Conservation (phyloP, 371 early-diverging fungal species). For the Zychaea mexicana region DNA sequence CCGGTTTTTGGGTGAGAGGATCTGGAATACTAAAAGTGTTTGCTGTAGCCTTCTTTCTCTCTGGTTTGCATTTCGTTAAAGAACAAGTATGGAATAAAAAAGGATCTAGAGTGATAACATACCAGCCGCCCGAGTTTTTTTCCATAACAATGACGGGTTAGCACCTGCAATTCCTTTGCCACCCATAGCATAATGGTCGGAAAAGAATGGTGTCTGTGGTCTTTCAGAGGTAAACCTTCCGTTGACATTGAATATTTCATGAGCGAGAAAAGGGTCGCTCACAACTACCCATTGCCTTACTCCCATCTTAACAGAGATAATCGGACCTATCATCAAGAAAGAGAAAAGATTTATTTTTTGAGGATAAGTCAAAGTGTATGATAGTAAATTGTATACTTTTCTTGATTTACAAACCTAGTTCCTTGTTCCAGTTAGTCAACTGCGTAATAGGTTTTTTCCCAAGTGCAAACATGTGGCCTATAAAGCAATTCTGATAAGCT, state of each 20-base stretch:
- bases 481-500: background rate
- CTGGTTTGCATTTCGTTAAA: background rate
- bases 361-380: too few species aligned
- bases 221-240: conserved; percentile 15
- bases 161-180: conserved; percentile 9
- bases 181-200: background rate
- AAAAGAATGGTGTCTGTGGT: background rate
- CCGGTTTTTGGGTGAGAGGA: too few species aligned
- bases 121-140: conserved; percentile 11
- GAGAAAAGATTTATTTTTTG: background rate
- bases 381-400: background rate
- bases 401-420: background rate
- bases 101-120: background rate
- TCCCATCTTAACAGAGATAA: conserved; percentile 20
- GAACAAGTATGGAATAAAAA: background rate
- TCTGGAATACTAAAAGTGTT: too few species aligned
- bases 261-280: conserved; percentile 20
- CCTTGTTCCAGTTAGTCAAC: background rate
- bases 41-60: too few species aligned
- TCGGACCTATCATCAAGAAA: conserved; percentile 2
- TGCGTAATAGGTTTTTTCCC: background rate
- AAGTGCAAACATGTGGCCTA: background rate
- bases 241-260: conserved; percentile 16
- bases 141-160: conserved; percentile 3
- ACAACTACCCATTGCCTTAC: conserved; percentile 17